Base-by-base conservation (phyloP, 2,329 filamentous ascomycete species). In the Clarireedia paspali region DNA sequence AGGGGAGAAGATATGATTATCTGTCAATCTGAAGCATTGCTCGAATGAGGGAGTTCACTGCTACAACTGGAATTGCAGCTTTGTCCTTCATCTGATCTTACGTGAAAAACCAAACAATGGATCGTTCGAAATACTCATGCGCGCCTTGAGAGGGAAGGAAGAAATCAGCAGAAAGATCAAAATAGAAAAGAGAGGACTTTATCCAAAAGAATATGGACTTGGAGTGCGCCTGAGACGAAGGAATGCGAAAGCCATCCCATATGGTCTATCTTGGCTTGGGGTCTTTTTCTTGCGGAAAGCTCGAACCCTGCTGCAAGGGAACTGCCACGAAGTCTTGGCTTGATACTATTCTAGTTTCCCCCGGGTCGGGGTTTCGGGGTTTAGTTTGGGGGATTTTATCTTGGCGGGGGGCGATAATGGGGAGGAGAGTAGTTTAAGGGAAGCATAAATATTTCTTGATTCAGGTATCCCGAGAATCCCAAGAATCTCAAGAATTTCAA, bases 21-120 rank as follows among this genome's bases (percentile, higher is more conserved):
- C 14, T 44, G 38, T 50, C 17, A 54, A 55, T 47, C 51, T 42
- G 40, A 42, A 49, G 53, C 54, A 59, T 50, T 15, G 30, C 46
- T 55, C 26, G 46, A 26, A 24, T 34, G 46, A 36, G 24, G 17
- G 27, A 38, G 36, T 51, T 9, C n/a, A 53, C 24, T 15, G 45
- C 52, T 54, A 45, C 42, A 45, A 45, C 30, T 47, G 51, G 26
- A 30, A 39, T 42, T 42, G 17, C 26, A 55, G 26, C 27, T 50
- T 55, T 49, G 45, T 49, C 20, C 26, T 34, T 44, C 45, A 30
- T 42, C 36, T 23, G 6, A 49, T n/a, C n/a, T 49, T 17, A 20
- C 26, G 20, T 50, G 12, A 17, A 24, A 30, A 48, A 53, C 34
- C 26, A 47, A 39, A 40, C 24, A 48, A 47, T 53, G 46, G 50